These are phyloP conservation scores for Tulasnella sp. DNA, from an alignment of 768 basidiomycete genomes.

Conservation along the genomic window DNA sequence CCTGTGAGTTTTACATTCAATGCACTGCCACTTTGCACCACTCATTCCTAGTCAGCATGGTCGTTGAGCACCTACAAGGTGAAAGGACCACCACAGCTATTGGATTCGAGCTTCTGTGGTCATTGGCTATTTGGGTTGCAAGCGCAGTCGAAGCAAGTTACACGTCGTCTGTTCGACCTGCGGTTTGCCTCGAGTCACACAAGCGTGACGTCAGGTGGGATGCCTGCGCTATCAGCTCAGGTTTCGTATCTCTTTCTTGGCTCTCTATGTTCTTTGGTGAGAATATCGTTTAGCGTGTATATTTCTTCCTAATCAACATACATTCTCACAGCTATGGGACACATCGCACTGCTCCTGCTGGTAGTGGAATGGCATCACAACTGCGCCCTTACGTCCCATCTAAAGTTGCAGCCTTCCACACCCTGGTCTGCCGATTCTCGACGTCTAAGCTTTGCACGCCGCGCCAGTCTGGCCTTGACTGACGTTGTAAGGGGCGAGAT, in stretches of 20 bases:
- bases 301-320: neutral
- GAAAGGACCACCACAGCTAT: conserved; percentile 2
- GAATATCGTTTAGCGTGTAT: too few relatives aligned
- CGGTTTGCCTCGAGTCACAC: neutral
- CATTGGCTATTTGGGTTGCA: neutral
- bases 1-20: neutral
- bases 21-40: neutral
- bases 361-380: neutral
- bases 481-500: neutral
- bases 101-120: conserved; percentile 2
- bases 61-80: neutral
- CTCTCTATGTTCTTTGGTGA: neutral
- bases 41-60: neutral
- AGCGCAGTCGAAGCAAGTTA: conserved; percentile 4
- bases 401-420: neutral
- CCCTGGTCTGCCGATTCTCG: neutral
- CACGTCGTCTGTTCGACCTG: neutral
- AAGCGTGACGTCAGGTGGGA: conserved; percentile 3
- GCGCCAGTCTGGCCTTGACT: neutral
- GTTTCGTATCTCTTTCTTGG: conserved; percentile 2
- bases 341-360: neutral
- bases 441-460: neutral
- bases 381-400: neutral
- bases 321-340: neutral
- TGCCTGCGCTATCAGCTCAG: neutral